Base-by-base conservation (phyloP, 805 yeast genomes). In the Candida mattraensis region DNA sequence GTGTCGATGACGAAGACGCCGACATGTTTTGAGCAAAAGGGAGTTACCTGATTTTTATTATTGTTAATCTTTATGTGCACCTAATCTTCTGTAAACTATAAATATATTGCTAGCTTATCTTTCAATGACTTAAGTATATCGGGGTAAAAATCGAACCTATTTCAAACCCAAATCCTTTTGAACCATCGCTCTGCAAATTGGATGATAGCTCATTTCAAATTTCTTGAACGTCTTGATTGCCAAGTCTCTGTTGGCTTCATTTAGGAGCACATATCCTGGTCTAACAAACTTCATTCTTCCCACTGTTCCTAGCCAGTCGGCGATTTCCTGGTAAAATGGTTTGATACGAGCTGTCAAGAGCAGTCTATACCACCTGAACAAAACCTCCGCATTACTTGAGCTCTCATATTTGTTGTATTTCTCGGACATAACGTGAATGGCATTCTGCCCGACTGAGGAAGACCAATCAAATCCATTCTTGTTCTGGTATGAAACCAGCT, bases 281-380 rank as follows among this genome's bases (percentile, higher is more conserved):
- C 96, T 75, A 17, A 86, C 95, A 55, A 81, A 88, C 66, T 88
- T 88, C 96, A 88, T 88, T 68, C 96, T 76, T 14, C 96, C 96
- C 15, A 88, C 93, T 3, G 89, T 80, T 9, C 91, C 94, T 37
- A 88, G 70, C 95, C 95, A 88, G 35, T 77, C 76, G 3, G 94
- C 87, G 29, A 88, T 64, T 28, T 61, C 63, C 38, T 61, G 63
- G 56, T 81, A 74, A 33, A 66, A 64, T 21, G 67, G 59, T 9
- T 54, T 43, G 37, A 76, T 63, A 18, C 69, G 64, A 19, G 82
- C 83, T 0, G 69, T 63, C 6, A 86, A 67, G 48, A 83, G 79
- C 35, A 87, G 70, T 41, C 79, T 67, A 58, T 70, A 86, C 81
- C 87, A 83, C 56, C 94, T 76, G 63, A 81, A 82, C 27, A 81